These are phyloP conservation scores for Cordyceps militaris DNA, from an alignment of 2,329 filamentous ascomycete genomes.

Conservation along the genomic window DNA sequence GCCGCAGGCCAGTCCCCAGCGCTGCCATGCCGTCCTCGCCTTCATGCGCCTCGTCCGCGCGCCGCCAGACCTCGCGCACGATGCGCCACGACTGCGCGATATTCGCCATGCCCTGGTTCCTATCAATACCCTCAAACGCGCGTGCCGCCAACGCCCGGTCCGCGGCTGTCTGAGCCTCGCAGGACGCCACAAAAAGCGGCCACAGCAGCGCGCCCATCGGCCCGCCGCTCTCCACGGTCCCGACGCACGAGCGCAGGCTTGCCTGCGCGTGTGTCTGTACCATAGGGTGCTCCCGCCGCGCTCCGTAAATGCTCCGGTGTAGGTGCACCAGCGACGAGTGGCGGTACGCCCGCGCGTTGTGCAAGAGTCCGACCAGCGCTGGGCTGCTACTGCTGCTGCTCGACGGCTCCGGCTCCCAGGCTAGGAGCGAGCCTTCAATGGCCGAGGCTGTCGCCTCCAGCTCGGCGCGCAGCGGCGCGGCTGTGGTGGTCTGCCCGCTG, in stretches of 20 bases:
- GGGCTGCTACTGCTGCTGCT: not conserved
- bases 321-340: constrained; percentile 53
- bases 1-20: not conserved
- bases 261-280: constrained; percentile 48
- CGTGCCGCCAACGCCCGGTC: constrained; percentile 46
- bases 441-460: constrained; percentile 45
- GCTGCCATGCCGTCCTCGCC: constrained; percentile 1
- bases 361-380: constrained; percentile 43
- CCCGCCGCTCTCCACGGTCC: constrained; percentile 47
- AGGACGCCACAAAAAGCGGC: constrained; percentile 57
- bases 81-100: constrained; percentile 55
- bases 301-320: constrained; percentile 46
- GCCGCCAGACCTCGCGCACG: constrained; percentile 54
- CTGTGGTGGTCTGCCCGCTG: constrained; percentile 26
- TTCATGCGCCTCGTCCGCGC: constrained; percentile 34
- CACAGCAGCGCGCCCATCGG: constrained; percentile 59
- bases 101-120: constrained; percentile 58
- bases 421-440: constrained; percentile 47
- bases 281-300: constrained; percentile 36
- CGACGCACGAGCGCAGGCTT: constrained; percentile 46
- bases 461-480: constrained; percentile 41
- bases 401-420: constrained; percentile 48
- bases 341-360: constrained; percentile 54
- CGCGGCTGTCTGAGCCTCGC: constrained; percentile 44
- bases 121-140: constrained; percentile 47